Evolutionary conservation across 768 basidiomycete genomes (phyloP), one percentile per base, ranked within the genome.

Genomic region (Naganishia vaughanmartiniae): DNA sequence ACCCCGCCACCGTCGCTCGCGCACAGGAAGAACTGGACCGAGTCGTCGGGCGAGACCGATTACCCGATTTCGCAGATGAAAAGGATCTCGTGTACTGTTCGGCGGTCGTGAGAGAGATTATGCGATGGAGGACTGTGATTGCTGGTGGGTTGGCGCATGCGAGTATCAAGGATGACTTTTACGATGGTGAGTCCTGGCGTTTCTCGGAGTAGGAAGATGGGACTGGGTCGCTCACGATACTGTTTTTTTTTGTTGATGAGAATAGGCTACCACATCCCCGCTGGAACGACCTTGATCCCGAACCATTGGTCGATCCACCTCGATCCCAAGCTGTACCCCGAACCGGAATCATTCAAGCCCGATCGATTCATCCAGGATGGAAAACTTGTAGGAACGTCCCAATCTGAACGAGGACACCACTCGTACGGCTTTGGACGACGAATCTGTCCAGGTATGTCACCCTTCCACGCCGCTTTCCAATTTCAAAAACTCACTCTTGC

Each of bases 41-140:
- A 0, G 63, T 73, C 45, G 69, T 76, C 46, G 76, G 76, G 33
- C 31, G 66, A 1, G 73, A 68, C 15, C 69, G 76, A 3, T 36
- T 76, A 17, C 76, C 76, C 42, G 48, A 34, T n/a, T 75, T 76
- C 53, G 57, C 42, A 1, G 76, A 77, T 56, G 67, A 73, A 65
- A 57, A 68, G 15, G 73, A 75, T 24, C 63, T 77, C 11, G 60
- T 70, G 17, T 77, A 75, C 58, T 71, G 73, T 55, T 26, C 33
- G 10, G 76, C 76, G 0, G 36, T 76, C 15, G 68, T 76, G 9
- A 57, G 68, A n/a, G 76, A 77, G 68, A 66, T 72, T 21, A 54
- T 76, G 54, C 60, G 76, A 17, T 77, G 75, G 75, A 56, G 75
- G 55, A 72, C 75, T 9, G 74, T 76, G 42, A 75, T 76, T 34